Conservation (phyloP, 75 land plant genomes). For the Cunninghamia lanceolata region DNA sequence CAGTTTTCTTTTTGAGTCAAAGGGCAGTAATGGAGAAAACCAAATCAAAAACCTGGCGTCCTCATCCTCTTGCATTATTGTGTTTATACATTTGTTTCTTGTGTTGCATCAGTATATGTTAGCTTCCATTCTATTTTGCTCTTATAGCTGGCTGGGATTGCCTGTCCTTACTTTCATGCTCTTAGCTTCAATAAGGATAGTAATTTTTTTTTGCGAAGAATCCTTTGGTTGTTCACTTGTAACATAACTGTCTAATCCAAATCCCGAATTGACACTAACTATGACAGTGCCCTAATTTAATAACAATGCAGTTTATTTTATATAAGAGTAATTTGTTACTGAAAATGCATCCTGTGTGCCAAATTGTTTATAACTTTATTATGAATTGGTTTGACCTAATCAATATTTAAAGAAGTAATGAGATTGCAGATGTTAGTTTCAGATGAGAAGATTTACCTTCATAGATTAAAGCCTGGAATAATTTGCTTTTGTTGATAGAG, state of each 20-base stretch:
- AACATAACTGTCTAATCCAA: not conserved
- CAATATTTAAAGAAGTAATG: not conserved
- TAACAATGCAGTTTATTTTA: not conserved
- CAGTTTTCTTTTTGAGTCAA: too few species aligned
- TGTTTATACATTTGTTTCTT: not conserved
- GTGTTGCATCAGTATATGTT: not conserved
- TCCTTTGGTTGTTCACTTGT: not conserved
- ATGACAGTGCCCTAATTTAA: not conserved
- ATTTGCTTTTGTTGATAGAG: not conserved
- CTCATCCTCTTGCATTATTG: not conserved
- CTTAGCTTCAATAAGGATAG: not conserved
- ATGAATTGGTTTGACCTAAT: not conserved
- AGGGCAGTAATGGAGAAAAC: too few species aligned
- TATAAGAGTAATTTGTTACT: not conserved
- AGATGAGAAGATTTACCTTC: not conserved
- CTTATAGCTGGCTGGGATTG: not conserved
- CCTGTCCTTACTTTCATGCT: not conserved
- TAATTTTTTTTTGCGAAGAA: not conserved
- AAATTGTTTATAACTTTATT: not conserved
- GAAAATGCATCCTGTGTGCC: not conserved
- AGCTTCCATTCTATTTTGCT: not conserved
- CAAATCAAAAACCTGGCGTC: not conserved
- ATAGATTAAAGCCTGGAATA: not conserved
- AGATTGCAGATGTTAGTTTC: not conserved
- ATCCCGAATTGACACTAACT: not conserved